Evolutionary conservation across 108 stramenopile species (phyloP).

Genomic region (Discostella pseudostelligera): DNA sequence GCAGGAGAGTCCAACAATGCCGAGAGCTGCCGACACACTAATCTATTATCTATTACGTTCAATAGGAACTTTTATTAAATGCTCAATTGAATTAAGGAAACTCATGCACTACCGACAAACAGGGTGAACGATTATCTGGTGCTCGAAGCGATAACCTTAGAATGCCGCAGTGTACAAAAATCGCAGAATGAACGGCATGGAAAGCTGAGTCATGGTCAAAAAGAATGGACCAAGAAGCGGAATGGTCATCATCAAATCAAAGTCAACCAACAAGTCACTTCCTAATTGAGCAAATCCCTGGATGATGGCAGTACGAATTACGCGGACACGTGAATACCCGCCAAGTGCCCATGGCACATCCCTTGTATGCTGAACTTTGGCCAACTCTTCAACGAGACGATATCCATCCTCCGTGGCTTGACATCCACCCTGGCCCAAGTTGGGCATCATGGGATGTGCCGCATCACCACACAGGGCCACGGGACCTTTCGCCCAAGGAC

Average conservation of each 20-base stretch:
- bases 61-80: too few relatives aligned
- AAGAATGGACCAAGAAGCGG: conserved; percentile 92
- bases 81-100: too few relatives aligned
- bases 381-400: conserved; percentile 89
- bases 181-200: conserved; percentile 88
- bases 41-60: too few relatives aligned
- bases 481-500: conserved; percentile 87
- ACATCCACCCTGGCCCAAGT: conserved; percentile 94
- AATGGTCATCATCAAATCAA: conserved; percentile 94
- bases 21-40: too few relatives aligned
- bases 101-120: too few relatives aligned
- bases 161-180: conserved; percentile 89
- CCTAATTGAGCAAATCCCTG: conserved; percentile 88
- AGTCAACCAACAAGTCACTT: conserved; percentile 88
- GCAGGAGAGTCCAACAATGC: too few relatives aligned
- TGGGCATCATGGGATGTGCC: conserved; percentile 94
- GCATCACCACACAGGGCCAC: conserved; percentile 95
- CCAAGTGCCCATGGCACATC: conserved; percentile 68
- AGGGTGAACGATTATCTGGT: too few relatives aligned
- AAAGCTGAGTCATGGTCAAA: conserved; percentile 86
- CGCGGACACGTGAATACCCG: conserved; percentile 67
- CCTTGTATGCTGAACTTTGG: conserved; percentile 68
- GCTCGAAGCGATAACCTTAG: conserved; percentile 42
- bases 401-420: conserved; percentile 97
- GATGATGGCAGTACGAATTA: conserved; percentile 82